Percentiles rank a stretch among this genome's conserved stretches.
Evolutionary conservation across 768 basidiomycete genomes (phyloP).

Genomic region (button mushroom (Agaricus bisporus)): DNA sequence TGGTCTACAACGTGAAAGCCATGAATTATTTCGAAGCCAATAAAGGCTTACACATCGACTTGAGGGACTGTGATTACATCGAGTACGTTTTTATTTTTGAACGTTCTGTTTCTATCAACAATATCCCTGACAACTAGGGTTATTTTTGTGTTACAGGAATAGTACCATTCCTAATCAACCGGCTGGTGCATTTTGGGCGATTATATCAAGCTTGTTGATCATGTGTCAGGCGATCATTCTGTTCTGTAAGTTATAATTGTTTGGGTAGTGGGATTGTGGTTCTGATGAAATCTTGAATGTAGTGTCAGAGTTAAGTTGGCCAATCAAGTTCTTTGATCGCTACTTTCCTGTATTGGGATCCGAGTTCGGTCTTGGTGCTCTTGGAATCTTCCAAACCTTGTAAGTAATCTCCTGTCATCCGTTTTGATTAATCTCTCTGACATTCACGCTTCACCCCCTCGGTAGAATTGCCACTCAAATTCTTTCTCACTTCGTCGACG

Average conservation of each 20-base stretch:
- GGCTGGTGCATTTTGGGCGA: slow-evolving; percentile 89
- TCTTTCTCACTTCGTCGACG: slow-evolving; percentile 75
- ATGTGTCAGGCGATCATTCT: slow-evolving; percentile 75
- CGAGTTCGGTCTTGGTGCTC: slow-evolving; percentile 78
- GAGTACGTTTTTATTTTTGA: slow-evolving; percentile 33
- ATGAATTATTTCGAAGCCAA: slow-evolving; percentile 59
- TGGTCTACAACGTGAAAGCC: slow-evolving; percentile 71
- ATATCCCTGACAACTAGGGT: background rate
- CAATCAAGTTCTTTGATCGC: slow-evolving; percentile 70
- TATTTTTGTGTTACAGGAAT: slow-evolving; percentile 29
- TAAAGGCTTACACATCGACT: slow-evolving; percentile 24
- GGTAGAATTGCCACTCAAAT: slow-evolving; percentile 62
- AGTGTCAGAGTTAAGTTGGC: slow-evolving; percentile 79
- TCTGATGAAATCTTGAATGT: background rate
- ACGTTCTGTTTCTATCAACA: background rate
- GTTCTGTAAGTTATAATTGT: slow-evolving; percentile 37
- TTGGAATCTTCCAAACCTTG: slow-evolving; percentile 82
- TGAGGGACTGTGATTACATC: slow-evolving; percentile 73
- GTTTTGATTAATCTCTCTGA: background rate
- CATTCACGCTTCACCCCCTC: background rate
- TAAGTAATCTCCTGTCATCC: slow-evolving; percentile 28
- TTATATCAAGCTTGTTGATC: slow-evolving; percentile 81
- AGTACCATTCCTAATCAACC: slow-evolving; percentile 92
- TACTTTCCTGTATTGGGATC: slow-evolving; percentile 89
- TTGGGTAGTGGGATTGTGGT: background rate